These are phyloP conservation scores for Entomortierella lignicola DNA, from an alignment of 192 early-diverging fungal species.

Conservation along the genomic window DNA sequence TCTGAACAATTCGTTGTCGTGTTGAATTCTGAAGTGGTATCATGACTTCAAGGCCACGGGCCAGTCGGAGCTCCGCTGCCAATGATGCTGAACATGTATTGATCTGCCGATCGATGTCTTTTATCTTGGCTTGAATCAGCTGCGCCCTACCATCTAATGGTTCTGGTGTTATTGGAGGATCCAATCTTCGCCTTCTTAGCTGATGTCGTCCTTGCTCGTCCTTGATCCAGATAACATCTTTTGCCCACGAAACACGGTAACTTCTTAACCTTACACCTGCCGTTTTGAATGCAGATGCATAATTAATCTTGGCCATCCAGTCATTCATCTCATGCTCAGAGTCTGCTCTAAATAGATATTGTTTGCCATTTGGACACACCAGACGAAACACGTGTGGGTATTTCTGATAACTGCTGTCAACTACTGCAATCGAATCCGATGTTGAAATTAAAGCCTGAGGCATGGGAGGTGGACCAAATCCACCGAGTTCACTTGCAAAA, in stretches of 20 bases:
- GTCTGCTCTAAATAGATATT: slow-evolving; percentile 77
- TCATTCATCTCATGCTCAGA: slow-evolving; percentile 78
- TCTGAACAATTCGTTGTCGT: slow-evolving; percentile 68
- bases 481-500: slow-evolving; percentile 16
- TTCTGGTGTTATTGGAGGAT: slow-evolving; percentile 1
- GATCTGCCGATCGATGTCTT: slow-evolving; percentile 63
- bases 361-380: slow-evolving; percentile 74
- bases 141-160: slow-evolving; percentile 30
- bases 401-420: slow-evolving; percentile 77
- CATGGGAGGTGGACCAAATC: slow-evolving; percentile 25
- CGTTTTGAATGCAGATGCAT: slow-evolving; percentile 80
- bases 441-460: slow-evolving; percentile 67
- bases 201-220: slow-evolving; percentile 53
- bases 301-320: slow-evolving; percentile 87
- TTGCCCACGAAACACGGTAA: slow-evolving; percentile 49
- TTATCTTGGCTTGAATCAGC: slow-evolving; percentile 57
- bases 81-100: slow-evolving; percentile 61
- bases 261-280: slow-evolving; percentile 53
- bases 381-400: slow-evolving; percentile 85
- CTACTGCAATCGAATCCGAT: slow-evolving; percentile 73
- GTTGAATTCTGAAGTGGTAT: slow-evolving; percentile 71
- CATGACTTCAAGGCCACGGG: slow-evolving; percentile 74
- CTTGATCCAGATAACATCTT: slow-evolving; percentile 44
- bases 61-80: slow-evolving; percentile 67
- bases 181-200: slow-evolving; percentile 8